These are phyloP conservation scores for Neonothopanus nambi DNA, from an alignment of 1,284 basidiomycete genomes.

Conservation along the genomic window DNA sequence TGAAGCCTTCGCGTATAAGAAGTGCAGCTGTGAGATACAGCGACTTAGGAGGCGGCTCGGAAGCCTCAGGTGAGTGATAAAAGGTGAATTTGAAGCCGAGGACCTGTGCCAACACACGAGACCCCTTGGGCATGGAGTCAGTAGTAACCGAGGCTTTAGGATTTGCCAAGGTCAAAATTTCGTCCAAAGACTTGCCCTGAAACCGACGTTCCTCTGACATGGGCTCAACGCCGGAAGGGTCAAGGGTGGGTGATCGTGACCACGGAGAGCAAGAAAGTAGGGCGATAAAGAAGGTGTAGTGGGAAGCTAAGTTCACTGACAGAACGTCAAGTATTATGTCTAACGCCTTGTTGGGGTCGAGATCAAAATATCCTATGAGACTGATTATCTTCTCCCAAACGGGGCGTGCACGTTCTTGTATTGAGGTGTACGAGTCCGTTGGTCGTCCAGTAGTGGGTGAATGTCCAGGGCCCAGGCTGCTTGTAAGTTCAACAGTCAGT, in stretches of 20 bases:
- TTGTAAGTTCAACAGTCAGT: slow-evolving; percentile 83
- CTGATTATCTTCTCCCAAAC: slow-evolving; percentile 89
- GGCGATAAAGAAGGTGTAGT: slow-evolving; percentile 91
- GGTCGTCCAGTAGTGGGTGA: slow-evolving; percentile 60
- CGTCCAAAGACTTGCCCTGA: slow-evolving; percentile 62
- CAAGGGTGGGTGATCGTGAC: slow-evolving; percentile 47
- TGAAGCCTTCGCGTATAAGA: slow-evolving; percentile 85
- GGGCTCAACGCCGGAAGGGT: slow-evolving; percentile 30
- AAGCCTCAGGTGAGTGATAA: slow-evolving; percentile 55
- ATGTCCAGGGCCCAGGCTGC: slow-evolving; percentile 75
- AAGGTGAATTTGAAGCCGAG: slow-evolving; percentile 94
- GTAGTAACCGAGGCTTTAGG: slow-evolving; percentile 22
- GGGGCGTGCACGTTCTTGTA: slow-evolving; percentile 66
- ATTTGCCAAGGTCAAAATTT: slow-evolving; percentile 60
- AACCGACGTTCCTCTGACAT: slow-evolving; percentile 46
- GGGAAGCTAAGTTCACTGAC: slow-evolving; percentile 76
- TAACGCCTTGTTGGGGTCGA: slow-evolving; percentile 92
- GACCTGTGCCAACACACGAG: slow-evolving; percentile 84
- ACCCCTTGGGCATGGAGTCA: slow-evolving; percentile 31
- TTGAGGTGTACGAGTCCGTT: slow-evolving; percentile 52
- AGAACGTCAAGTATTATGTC: slow-evolving; percentile 95
- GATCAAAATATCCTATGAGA: slow-evolving; percentile 93
- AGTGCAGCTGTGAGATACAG: slow-evolving; percentile 86
- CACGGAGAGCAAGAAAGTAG: slow-evolving; percentile 86
- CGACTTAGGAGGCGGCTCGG: slow-evolving; percentile 65